A percentile compares a stretch with the other conserved stretches of the same genome.
phyloP scores from a whole-genome alignment of 306 rosid species.

The Luffa acutangula region DNA sequence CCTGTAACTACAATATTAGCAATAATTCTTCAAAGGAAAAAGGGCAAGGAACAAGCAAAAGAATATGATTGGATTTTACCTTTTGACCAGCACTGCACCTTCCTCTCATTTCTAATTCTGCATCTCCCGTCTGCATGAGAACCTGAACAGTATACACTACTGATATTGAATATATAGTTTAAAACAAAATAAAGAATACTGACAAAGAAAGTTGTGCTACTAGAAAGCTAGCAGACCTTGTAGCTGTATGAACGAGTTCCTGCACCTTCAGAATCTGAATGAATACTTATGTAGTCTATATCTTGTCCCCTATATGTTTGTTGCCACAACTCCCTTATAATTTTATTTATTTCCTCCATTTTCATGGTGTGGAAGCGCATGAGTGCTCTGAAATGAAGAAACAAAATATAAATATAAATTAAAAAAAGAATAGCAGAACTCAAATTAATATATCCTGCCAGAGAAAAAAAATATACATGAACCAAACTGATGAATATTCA shows the following conservation, averaged over 20 bases:
- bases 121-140: conserved; percentile 95
- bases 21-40: not conserved
- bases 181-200: not conserved
- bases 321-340: conserved; percentile 93
- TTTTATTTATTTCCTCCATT: conserved; percentile 98
- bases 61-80: conserved; percentile 24
- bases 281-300: conserved; percentile 80
- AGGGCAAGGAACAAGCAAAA: not conserved
- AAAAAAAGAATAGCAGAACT: not conserved
- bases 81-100: conserved; percentile 99
- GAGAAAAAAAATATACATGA: not conserved
- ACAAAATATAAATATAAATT: not conserved
- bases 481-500: not conserved
- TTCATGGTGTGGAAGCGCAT: conserved; percentile 97
- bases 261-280: conserved; percentile 92
- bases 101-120: conserved; percentile 97
- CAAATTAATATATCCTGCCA: not conserved
- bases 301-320: conserved; percentile 98
- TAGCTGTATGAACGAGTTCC: conserved; percentile 98
- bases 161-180: not conserved
- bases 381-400: conserved; percentile 55
- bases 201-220: not conserved
- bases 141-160: conserved; percentile 40
- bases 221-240: conserved; percentile 37
- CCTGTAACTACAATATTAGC: conserved; percentile 32